These are phyloP conservation scores for Pochonia chlamydosporia DNA, from an alignment of 2,329 filamentous ascomycete species.

Conservation along the genomic window DNA sequence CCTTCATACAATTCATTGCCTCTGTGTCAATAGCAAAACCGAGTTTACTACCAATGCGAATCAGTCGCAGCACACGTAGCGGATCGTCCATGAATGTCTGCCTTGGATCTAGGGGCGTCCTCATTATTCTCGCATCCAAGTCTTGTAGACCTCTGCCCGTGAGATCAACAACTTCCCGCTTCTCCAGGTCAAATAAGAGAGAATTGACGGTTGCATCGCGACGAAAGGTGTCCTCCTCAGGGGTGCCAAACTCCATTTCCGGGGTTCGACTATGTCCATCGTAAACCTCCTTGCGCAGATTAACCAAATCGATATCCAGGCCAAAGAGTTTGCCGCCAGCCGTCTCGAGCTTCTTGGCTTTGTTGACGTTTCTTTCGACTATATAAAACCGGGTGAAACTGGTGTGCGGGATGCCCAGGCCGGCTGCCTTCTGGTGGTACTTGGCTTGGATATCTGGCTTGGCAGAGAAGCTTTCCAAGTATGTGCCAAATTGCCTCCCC, in stretches of 20 bases:
- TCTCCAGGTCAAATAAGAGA: conserved; percentile 11
- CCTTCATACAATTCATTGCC: conserved; percentile 3
- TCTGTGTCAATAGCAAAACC: conserved; percentile 8
- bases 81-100: conserved; percentile 15
- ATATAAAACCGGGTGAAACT: conserved; percentile 9
- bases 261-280: conserved; percentile 11
- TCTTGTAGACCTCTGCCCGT: conserved; percentile 9
- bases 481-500: conserved; percentile 9
- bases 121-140: conserved; percentile 10
- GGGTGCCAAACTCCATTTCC: conserved; percentile 13
- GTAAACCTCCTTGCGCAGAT: conserved; percentile 14
- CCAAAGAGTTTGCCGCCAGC: conserved; percentile 12
- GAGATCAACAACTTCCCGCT: conserved; percentile 12
- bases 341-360: conserved; percentile 13
- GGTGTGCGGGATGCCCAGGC: conserved; percentile 4
- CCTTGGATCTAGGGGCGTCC: conserved; percentile 11
- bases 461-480: conserved; percentile 8
- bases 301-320: conserved; percentile 14
- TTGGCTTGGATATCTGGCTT: conserved; percentile 2
- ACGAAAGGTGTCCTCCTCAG: conserved; percentile 12
- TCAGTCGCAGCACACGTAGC: conserved; percentile 11
- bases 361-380: conserved; percentile 9
- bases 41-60: conserved; percentile 10
- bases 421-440: conserved; percentile 4
- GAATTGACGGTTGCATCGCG: conserved; percentile 14